phyloP scores from a whole-genome alignment of 2,329 filamentous ascomycete genomes.

The Graphiopsis chlorocephala region DNA sequence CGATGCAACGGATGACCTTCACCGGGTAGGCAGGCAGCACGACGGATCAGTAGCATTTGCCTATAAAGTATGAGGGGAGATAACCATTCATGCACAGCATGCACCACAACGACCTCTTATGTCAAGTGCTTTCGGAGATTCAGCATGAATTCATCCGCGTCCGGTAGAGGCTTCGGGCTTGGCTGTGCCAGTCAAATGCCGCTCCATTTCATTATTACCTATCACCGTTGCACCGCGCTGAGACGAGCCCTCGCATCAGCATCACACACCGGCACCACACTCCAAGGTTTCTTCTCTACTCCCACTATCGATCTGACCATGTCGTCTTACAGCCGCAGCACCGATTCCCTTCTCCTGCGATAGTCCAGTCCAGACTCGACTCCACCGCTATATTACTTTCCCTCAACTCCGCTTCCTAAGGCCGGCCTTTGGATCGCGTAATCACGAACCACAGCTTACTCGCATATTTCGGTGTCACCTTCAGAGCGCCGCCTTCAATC shows the following conservation, averaged over 20 bases:
- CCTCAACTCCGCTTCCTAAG: neutral
- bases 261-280: neutral
- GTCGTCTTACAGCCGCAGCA: neutral
- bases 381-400: neutral
- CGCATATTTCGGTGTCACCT: neutral
- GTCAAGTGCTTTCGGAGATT: neutral
- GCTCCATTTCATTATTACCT: neutral
- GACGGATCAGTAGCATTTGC: neutral
- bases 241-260: neutral
- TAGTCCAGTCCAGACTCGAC: neutral
- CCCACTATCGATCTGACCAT: neutral
- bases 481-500: neutral
- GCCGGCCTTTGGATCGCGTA: neutral
- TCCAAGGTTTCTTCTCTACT: neutral
- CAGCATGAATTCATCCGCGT: conserved; percentile 1
- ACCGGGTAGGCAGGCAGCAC: neutral
- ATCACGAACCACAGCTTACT: neutral
- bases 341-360: neutral
- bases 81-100: neutral
- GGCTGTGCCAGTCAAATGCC: conserved; percentile 1
- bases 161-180: neutral
- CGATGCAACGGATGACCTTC: neutral
- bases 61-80: neutral
- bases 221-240: neutral
- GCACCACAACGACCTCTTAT: neutral